Base-by-base conservation (phyloP, 1,284 basidiomycete species). In the Ceratobasidium sp. region DNA sequence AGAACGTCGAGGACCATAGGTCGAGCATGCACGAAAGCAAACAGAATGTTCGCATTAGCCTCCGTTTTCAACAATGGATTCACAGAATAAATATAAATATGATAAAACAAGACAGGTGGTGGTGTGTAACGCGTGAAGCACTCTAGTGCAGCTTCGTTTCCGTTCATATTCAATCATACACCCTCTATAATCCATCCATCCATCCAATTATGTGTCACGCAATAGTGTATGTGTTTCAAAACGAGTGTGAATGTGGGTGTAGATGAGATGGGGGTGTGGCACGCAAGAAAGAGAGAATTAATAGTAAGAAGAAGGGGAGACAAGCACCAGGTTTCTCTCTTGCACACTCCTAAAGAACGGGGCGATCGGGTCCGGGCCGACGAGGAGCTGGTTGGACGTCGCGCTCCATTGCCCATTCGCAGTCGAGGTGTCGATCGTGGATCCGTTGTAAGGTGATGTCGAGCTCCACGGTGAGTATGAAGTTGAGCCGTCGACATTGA, bases 291-390 rank as follows among this genome's bases (percentile, higher is more conserved):
- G 20, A 59, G 65, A 23, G 27, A 66, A 66, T 68, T 69, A 79
- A 78, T 69, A 66, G 77, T 71, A 73, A 62, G 65, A 66, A 69
- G 65, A 77, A 65, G 62, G 59, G 77, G 55, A 78, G 60, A 70
- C 67, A 71, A 73, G 87, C 83, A 89, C 88, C 85, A 89, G 81
- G 80, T 84, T 86, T 84, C 88, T 87, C 81, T 89, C 88, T 82
- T 88, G 87, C 76, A 84, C 83, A 80, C 83, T 83, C 77, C 83
- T 85, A 84, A 86, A 89, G 83, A 89, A 93, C 68, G 91, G 84
- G 73, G 92, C 90, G 81, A 91, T 86, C 64, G 87, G 85, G 80
- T 89, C 86, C 74, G 80, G 81, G 57, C 68, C 74, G 74, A 44
- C 48, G 64, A 79, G 68, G 41, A 78, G 77, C 71, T 77, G 70